These are phyloP conservation scores for Diatrype stigma DNA, from an alignment of 2,329 filamentous ascomycete species.

Conservation along the genomic window DNA sequence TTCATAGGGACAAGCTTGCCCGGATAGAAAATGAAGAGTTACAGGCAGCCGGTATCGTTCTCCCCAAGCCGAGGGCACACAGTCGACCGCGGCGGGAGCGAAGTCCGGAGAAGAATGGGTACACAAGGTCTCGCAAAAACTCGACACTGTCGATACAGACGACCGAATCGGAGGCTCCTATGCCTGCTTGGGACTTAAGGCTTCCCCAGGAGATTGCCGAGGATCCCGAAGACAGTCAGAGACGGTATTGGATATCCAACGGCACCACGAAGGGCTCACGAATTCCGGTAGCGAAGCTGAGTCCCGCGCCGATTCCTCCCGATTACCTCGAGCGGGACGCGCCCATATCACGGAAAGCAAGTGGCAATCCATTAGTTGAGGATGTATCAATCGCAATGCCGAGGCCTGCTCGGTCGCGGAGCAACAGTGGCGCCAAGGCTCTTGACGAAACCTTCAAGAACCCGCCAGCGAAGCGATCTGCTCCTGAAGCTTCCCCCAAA, in stretches of 20 bases:
- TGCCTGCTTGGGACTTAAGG: conserved; percentile 66
- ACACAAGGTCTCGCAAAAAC: conserved; percentile 33
- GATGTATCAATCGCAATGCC: conserved; percentile 55
- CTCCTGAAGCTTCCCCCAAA: conserved; percentile 51
- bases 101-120: conserved; percentile 30
- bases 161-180: conserved; percentile 28
- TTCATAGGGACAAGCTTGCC: conserved; percentile 79
- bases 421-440: conserved; percentile 56
- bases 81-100: conserved; percentile 45
- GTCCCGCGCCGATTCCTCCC: conserved; percentile 69
- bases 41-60: conserved; percentile 68
- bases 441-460: conserved; percentile 42
- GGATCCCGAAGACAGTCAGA: conserved; percentile 39
- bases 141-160: conserved; percentile 29
- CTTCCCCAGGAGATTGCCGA: conserved; percentile 73
- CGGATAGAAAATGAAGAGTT: conserved; percentile 78
- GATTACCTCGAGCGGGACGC: conserved; percentile 72
- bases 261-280: conserved; percentile 63
- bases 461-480: conserved; percentile 35
- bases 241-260: conserved; percentile 45
- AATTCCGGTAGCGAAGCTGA: conserved; percentile 81
- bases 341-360: conserved; percentile 58
- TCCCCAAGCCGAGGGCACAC: conserved; percentile 51
- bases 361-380: conserved; percentile 47
- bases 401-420: conserved; percentile 61